These are phyloP conservation scores for Sambucus nigra DNA, from an alignment of 129 eudicot species.

Conservation along the genomic window DNA sequence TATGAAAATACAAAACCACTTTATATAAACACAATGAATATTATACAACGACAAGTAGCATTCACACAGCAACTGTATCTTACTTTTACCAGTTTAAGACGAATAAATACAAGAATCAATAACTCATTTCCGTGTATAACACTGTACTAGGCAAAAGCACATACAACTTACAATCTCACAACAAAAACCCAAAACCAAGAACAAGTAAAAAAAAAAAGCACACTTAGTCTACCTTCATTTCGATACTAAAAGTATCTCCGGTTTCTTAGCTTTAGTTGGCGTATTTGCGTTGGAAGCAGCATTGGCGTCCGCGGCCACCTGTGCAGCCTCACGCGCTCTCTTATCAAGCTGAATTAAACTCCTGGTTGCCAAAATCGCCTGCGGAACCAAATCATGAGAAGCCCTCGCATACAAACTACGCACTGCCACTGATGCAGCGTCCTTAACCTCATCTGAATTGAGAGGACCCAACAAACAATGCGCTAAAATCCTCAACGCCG, in stretches of 20 bases:
- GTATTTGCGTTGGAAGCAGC: slow-evolving; percentile 66
- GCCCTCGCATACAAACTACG: slow-evolving; percentile 75
- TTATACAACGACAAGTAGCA: background rate
- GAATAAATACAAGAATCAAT: slow-evolving; percentile 6
- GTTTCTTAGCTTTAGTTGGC: slow-evolving; percentile 85
- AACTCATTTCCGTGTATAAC: background rate
- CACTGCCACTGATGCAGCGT: slow-evolving; percentile 66
- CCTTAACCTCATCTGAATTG: slow-evolving; percentile 59
- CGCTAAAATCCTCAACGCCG: slow-evolving; percentile 64
- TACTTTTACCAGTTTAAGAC: slow-evolving; percentile 3
- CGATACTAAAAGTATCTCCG: slow-evolving; percentile 81
- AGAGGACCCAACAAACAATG: slow-evolving; percentile 81
- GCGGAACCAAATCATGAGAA: slow-evolving; percentile 84
- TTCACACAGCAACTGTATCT: background rate
- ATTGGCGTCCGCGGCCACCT: slow-evolving; percentile 29
- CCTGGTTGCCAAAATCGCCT: slow-evolving; percentile 73
- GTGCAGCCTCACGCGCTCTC: slow-evolving; percentile 54
- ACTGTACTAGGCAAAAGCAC: slow-evolving; percentile 2
- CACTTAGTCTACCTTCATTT: slow-evolving; percentile 52
- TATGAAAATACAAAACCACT: background rate
- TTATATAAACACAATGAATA: background rate
- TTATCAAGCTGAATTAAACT: slow-evolving; percentile 81
- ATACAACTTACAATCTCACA: background rate
- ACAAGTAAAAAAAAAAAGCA: slow-evolving; percentile 12
- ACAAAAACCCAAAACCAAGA: background rate